Evolutionary conservation across 192 early-diverging fungal species (phyloP).

Genomic region (Dimargaris cristalligena): DNA sequence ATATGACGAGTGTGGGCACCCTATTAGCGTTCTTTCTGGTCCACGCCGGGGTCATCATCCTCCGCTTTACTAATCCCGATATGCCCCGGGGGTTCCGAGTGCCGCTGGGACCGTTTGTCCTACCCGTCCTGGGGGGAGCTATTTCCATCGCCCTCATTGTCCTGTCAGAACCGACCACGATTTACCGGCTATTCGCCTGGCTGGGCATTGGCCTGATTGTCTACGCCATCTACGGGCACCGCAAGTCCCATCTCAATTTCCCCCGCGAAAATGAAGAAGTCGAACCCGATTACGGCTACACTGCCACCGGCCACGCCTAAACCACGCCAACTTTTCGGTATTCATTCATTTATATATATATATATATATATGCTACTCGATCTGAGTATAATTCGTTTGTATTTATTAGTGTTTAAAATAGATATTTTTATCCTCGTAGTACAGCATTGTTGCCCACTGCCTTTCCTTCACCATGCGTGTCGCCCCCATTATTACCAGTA

Average conservation of each 20-base stretch:
- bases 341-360: too few relatives aligned
- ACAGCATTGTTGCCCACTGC: too few relatives aligned
- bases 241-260: conserved; percentile 44
- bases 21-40: conserved; percentile 74
- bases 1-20: conserved; percentile 75
- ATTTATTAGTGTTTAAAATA: too few relatives aligned
- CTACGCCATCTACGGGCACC: conserved; percentile 49
- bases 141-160: conserved; percentile 47
- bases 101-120: conserved; percentile 40
- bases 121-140: conserved; percentile 44
- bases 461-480: too few relatives aligned
- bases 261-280: too few relatives aligned
- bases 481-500: too few relatives aligned
- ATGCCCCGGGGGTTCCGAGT: conserved; percentile 50
- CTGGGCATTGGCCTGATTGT: conserved; percentile 57
- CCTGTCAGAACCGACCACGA: conserved; percentile 41
- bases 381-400: too few relatives aligned
- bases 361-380: too few relatives aligned
- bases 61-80: conserved; percentile 57
- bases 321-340: too few relatives aligned
- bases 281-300: too few relatives aligned
- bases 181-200: conserved; percentile 64
- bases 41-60: conserved; percentile 52
- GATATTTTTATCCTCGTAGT: too few relatives aligned
- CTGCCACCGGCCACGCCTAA: too few relatives aligned